These are phyloP conservation scores for Coemansia sp. DNA, from an alignment of 192 early-diverging fungal genomes.

Conservation along the genomic window DNA sequence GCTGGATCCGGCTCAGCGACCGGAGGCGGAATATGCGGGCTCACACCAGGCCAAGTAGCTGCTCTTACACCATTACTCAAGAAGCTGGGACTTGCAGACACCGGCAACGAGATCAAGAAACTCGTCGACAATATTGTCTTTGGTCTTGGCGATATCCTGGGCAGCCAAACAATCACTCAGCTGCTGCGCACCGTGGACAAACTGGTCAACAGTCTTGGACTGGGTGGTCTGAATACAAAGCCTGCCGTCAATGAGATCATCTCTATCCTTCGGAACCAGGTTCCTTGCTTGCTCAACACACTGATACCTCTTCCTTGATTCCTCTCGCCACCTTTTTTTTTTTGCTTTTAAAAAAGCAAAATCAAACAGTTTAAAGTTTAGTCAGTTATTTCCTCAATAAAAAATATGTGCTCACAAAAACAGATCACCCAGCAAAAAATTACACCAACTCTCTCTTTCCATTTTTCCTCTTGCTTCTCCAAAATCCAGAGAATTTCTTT, in stretches of 20 bases:
- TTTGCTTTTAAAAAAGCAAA: constrained; percentile 8
- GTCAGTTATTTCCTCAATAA: constrained; percentile 2
- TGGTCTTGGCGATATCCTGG: constrained; percentile 37
- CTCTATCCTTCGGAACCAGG: constrained; percentile 42
- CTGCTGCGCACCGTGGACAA: constrained; percentile 34
- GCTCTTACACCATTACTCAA: constrained; percentile 45
- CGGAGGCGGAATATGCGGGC: constrained; percentile 28
- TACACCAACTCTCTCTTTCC: neutral
- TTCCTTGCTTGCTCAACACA: constrained; percentile 48
- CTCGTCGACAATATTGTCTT: constrained; percentile 42
- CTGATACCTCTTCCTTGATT: constrained; percentile 37
- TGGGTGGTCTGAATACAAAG: constrained; percentile 43
- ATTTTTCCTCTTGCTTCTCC: neutral
- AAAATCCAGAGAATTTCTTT: neutral
- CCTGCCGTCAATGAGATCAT: constrained; percentile 39
- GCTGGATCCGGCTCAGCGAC: constrained; percentile 9
- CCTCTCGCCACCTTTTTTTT: neutral
- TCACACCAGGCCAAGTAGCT: constrained; percentile 23
- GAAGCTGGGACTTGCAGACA: constrained; percentile 42
- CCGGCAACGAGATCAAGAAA: constrained; percentile 48
- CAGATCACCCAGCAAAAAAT: neutral
- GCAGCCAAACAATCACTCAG: constrained; percentile 26
- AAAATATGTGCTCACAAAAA: constrained; percentile 1
- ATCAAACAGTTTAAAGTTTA: neutral
- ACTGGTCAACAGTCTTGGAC: constrained; percentile 36